Evolutionary conservation across 1,284 basidiomycete species (phyloP).

Genomic region (Marasmius tenuissimus): DNA sequence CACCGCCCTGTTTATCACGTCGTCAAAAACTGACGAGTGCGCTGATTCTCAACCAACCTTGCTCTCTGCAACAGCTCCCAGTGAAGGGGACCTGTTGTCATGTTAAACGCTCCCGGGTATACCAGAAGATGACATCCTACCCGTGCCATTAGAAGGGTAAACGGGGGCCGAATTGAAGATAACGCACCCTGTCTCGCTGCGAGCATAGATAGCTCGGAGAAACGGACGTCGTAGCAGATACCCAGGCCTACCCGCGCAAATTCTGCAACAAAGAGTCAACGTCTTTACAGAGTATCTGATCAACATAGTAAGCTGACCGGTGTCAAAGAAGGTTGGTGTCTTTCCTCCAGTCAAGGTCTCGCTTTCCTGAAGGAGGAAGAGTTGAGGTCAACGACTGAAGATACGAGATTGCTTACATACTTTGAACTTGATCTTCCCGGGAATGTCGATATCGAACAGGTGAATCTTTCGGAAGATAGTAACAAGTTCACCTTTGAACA

Average conservation of each 20-base stretch:
- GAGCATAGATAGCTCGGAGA: conserved; percentile 94
- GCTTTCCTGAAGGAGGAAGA: conserved; percentile 70
- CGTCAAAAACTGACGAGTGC: background rate
- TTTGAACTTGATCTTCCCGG: conserved; percentile 96
- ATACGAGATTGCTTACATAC: conserved; percentile 38
- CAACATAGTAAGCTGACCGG: conserved; percentile 48
- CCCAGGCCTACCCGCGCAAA: conserved; percentile 90
- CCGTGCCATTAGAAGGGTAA: background rate
- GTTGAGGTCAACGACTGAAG: background rate
- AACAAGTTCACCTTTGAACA: conserved; percentile 71
- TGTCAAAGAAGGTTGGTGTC: conserved; percentile 83
- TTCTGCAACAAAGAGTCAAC: conserved; percentile 40
- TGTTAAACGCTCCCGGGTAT: conserved; percentile 90
- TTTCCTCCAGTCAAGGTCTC: conserved; percentile 87
- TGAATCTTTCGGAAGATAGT: conserved; percentile 94
- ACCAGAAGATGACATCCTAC: conserved; percentile 87
- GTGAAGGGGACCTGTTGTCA: conserved; percentile 93
- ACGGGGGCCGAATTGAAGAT: background rate
- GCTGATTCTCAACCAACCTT: conserved; percentile 48
- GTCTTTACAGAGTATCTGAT: background rate
- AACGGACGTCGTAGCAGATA: conserved; percentile 92
- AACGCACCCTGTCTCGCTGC: conserved; percentile 79
- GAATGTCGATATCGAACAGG: conserved; percentile 98
- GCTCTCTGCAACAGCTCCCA: conserved; percentile 93
- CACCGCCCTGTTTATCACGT: conserved; percentile 62